A percentile compares a stretch with the other conserved stretches of the same genome.
phyloP scores from a whole-genome alignment of 2,329 filamentous ascomycete species.

The Phaeosphaeriaceae sp. region DNA sequence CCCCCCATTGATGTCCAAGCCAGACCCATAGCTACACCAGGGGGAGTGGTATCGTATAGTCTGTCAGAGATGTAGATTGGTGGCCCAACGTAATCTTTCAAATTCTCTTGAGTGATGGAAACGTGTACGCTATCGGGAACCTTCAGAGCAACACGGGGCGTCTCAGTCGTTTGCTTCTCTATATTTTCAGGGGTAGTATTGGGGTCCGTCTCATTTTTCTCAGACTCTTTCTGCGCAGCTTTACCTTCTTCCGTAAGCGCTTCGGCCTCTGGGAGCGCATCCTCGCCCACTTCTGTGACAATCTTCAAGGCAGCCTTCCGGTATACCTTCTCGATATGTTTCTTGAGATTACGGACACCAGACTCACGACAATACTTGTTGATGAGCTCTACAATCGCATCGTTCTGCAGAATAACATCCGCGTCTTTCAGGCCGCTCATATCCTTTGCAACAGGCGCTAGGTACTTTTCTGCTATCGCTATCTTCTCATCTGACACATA shows the following conservation, averaged over 20 bases:
- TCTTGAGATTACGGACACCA: conserved; percentile 96
- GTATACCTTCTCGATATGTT: conserved; percentile 99
- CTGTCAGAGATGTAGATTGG: conserved; percentile 95
- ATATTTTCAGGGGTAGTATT: conserved; percentile 67
- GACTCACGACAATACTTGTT: conserved; percentile 98
- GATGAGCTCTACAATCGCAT: conserved; percentile 94
- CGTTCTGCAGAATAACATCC: conserved; percentile 83
- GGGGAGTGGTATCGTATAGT: conserved; percentile 89
- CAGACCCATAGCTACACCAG: conserved; percentile 95
- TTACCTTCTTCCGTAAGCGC: conserved; percentile 88
- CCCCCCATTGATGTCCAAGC: conserved; percentile 98
- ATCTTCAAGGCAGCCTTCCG: conserved; percentile 97
- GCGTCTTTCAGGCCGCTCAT: conserved; percentile 88
- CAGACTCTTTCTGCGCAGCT: conserved; percentile 71
- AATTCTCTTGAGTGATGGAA: conserved; percentile 82
- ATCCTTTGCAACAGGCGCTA: conserved; percentile 93
- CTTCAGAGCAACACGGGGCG: conserved; percentile 75
- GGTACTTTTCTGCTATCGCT: conserved; percentile 92
- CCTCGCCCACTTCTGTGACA: conserved; percentile 90
- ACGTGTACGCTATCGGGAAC: conserved; percentile 90
- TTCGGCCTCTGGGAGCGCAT: conserved; percentile 77
- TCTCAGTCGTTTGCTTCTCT: conserved; percentile 65
- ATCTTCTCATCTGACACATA: conserved; percentile 99
- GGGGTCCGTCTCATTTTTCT: conserved; percentile 68
- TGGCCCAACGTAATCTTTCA: conserved; percentile 96